These are phyloP conservation scores for Globisporangium polare DNA, from an alignment of 352 stramenopile genomes.

Conservation along the genomic window DNA sequence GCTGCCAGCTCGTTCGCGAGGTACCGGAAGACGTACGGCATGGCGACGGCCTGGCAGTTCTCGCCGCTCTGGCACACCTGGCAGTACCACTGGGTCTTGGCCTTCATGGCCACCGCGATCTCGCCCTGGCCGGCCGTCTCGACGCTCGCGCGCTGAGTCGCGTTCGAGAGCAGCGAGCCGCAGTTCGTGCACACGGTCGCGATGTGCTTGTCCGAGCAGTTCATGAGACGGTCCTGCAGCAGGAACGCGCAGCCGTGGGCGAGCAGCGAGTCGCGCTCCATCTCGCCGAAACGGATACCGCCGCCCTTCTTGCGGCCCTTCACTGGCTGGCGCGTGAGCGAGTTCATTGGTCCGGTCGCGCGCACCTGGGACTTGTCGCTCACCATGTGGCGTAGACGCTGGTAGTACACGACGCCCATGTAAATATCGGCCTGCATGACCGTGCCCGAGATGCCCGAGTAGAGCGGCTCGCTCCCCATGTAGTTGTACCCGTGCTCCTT, in stretches of 20 bases:
- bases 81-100: conserved; percentile 84
- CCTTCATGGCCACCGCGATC: conserved; percentile 84
- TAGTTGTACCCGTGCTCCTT: conserved; percentile 96
- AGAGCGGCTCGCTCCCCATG: conserved; percentile 99
- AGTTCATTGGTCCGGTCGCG: conserved; percentile 97
- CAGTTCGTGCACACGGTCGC: conserved; percentile 95
- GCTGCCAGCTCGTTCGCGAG: conserved; percentile 98
- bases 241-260: conserved; percentile 97
- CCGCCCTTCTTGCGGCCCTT: conserved; percentile 99
- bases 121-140: conserved; percentile 81
- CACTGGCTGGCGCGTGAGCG: conserved; percentile 98
- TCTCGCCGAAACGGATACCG: conserved; percentile 99
- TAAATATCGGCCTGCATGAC: conserved; percentile 99
- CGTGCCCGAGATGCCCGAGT: conserved; percentile 98
- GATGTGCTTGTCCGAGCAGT: conserved; percentile 99
- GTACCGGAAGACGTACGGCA: conserved; percentile 99
- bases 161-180: conserved; percentile 84
- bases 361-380: conserved; percentile 99
- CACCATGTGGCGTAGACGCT: conserved; percentile 99
- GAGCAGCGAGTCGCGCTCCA: conserved; percentile 99
- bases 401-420: conserved; percentile 99
- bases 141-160: conserved; percentile 79
- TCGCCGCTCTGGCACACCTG: conserved; percentile 86
- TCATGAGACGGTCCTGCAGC: conserved; percentile 96
- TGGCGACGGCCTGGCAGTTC: conserved; percentile 90